Conservation (phyloP, 192 early-diverging fungal genomes). For the Coemansia sp. region DNA sequence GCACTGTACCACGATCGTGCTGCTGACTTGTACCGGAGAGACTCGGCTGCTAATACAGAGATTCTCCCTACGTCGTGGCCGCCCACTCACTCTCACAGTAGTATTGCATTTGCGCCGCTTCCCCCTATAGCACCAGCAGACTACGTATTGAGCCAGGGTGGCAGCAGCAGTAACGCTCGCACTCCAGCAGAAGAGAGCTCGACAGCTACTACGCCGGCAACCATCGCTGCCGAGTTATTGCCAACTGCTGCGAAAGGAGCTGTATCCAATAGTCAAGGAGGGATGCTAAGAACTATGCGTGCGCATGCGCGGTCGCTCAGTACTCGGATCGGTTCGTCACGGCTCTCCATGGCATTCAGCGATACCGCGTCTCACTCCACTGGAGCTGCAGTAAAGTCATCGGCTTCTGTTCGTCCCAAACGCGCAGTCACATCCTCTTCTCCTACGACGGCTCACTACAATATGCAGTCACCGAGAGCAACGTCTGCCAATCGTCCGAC, state of each 20-base stretch:
- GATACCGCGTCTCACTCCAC: constrained; percentile 17
- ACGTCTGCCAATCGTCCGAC: constrained; percentile 3
- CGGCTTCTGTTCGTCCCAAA: constrained; percentile 9
- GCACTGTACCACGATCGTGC: background rate
- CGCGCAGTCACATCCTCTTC: constrained; percentile 16
- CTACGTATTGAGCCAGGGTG: background rate
- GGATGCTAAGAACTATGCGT: constrained; percentile 35
- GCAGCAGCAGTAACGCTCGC: constrained; percentile 6
- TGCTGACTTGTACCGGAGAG: constrained; percentile 7
- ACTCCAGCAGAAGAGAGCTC: constrained; percentile 15
- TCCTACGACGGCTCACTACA: background rate
- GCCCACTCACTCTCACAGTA: constrained; percentile 12
- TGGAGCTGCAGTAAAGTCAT: constrained; percentile 16
- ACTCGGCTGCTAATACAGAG: constrained; percentile 1
- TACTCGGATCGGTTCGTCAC: constrained; percentile 25
- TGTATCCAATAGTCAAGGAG: constrained; percentile 4
- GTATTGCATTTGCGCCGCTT: constrained; percentile 11
- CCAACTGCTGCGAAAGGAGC: background rate
- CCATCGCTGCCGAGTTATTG: constrained; percentile 27
- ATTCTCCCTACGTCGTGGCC: background rate
- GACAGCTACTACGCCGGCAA: constrained; percentile 28
- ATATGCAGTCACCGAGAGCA: background rate
- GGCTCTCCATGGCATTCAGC: constrained; percentile 35
- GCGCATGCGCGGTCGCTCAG: constrained; percentile 49
- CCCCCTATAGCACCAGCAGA: constrained; percentile 6